Evolutionary conservation across 2,329 filamentous ascomycete species (phyloP).

Genomic region (Sclerotinia glacialis): DNA sequence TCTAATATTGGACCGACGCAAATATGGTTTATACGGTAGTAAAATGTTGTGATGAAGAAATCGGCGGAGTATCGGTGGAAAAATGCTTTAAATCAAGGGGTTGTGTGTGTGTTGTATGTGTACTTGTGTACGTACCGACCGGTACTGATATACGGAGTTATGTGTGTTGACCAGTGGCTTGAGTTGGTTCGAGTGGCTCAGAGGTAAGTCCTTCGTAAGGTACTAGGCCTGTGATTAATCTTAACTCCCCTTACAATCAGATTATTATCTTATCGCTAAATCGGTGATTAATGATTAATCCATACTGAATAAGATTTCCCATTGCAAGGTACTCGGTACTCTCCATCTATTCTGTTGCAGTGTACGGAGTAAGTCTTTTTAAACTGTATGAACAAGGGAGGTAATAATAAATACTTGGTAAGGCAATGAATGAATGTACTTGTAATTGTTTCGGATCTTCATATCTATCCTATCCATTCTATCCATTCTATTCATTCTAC

Average conservation of each 20-base stretch:
- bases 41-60: background rate
- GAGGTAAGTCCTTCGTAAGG: background rate
- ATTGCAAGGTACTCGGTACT: background rate
- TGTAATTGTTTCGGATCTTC: background rate
- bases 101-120: background rate
- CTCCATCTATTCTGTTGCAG: background rate
- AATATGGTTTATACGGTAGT: too few relatives aligned
- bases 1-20: too few relatives aligned
- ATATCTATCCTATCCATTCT: background rate
- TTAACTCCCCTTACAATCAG: too few relatives aligned
- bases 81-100: slow-evolving; percentile 7
- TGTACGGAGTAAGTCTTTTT: background rate
- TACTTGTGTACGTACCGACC: too few relatives aligned
- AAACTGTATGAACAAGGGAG: background rate
- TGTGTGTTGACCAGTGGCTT: too few relatives aligned
- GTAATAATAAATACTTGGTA: too few relatives aligned
- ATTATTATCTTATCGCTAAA: background rate
- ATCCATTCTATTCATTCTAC: background rate
- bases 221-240: too few relatives aligned
- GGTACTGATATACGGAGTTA: too few relatives aligned
- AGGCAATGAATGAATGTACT: background rate
- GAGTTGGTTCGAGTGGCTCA: too few relatives aligned
- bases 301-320: background rate
- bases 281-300: slow-evolving; percentile 16
- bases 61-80: background rate